phyloP scores from a whole-genome alignment of 176 grass and related monocot genomes.

The Themeda triandra region DNA sequence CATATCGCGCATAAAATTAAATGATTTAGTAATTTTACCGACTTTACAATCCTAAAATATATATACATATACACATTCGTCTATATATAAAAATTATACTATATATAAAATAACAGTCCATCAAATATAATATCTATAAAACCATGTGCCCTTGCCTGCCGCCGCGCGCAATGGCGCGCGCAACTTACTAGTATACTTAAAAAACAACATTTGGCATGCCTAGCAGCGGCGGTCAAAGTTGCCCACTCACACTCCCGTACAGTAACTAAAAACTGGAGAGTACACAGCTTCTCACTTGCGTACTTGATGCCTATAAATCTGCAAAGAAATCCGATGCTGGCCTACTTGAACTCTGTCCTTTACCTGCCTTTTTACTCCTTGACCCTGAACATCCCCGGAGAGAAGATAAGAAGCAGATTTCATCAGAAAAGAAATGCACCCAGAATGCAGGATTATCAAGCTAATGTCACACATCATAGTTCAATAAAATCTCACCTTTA shows the following conservation, averaged over 20 bases:
- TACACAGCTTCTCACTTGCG: not conserved
- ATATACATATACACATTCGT: no score
- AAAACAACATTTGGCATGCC: not conserved
- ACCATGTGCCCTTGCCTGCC: no score
- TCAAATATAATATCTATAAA: no score
- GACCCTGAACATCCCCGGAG: not conserved
- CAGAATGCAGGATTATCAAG: not conserved
- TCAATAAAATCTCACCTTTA: conserved; percentile 38
- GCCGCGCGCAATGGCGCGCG: no score
- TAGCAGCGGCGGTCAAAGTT: not conserved
- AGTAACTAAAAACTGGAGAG: not conserved
- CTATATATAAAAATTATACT: no score
- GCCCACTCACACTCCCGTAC: not conserved
- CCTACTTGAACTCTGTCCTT: conserved; percentile 27
- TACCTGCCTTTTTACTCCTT: conserved; percentile 26
- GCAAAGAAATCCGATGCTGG: conserved; percentile 47
- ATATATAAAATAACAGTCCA: no score
- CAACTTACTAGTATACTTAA: no score
- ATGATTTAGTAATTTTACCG: no score
- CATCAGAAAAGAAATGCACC: not conserved
- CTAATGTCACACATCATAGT: not conserved
- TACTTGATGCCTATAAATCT: conserved; percentile 38
- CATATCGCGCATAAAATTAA: no score
- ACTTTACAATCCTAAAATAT: no score
- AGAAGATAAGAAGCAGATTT: not conserved